Percentiles rank a stretch among this genome's conserved stretches.
phyloP scores from a whole-genome alignment of 441 rosid species.

The Pelargonium cotyledonis region DNA sequence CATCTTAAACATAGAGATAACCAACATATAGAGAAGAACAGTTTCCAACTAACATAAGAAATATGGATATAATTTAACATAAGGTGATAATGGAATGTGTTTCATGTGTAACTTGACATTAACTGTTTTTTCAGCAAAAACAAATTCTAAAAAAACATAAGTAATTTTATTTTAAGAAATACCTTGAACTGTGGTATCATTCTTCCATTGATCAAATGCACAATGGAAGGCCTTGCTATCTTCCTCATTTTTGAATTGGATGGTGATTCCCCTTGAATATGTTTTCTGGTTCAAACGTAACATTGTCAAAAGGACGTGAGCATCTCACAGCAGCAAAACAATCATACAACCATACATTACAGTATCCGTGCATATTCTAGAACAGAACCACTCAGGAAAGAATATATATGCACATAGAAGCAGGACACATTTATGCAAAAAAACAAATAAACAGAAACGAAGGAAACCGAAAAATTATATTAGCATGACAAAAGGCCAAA shows the following conservation, averaged over 20 bases:
- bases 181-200: conserved; percentile 53
- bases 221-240: conserved; percentile 67
- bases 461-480: neutral
- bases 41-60: neutral
- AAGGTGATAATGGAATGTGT: neutral
- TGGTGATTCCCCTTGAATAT: conserved; percentile 51
- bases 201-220: conserved; percentile 74
- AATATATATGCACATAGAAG: neutral
- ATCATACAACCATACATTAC: conserved; percentile 13
- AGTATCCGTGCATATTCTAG: neutral
- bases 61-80: neutral
- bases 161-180: conserved; percentile 20
- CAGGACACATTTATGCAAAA: neutral
- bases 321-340: conserved; percentile 17
- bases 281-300: conserved; percentile 49
- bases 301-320: conserved; percentile 23
- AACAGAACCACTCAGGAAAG: too few relatives aligned
- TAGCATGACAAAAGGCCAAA: neutral
- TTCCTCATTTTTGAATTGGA: conserved; percentile 62
- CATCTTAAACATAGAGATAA: neutral
- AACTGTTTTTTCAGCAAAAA: neutral
- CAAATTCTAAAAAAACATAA: neutral
- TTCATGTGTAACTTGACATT: neutral
- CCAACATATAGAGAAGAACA: neutral
- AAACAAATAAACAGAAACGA: conserved; percentile 1